phyloP scores from a whole-genome alignment of 345 rosid genomes.

The Pistacia integerrima region DNA sequence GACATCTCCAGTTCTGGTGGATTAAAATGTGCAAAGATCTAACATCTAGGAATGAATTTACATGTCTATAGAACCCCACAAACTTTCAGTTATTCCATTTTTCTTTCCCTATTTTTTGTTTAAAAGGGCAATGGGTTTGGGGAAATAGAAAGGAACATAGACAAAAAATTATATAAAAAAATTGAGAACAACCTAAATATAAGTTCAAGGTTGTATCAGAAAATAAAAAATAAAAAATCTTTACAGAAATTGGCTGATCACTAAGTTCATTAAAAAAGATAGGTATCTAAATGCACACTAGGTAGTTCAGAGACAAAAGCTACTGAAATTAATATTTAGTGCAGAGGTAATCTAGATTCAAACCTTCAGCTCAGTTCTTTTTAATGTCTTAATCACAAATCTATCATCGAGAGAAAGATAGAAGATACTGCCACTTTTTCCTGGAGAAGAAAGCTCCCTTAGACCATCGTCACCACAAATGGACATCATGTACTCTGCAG shows the following conservation, averaged over 20 bases:
- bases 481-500: constrained; percentile 99
- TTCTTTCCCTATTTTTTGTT: too few relatives aligned
- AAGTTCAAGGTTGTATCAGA: not conserved
- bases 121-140: too few relatives aligned
- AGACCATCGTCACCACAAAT: constrained; percentile 96
- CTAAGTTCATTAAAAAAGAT: not conserved
- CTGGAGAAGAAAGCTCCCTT: constrained; percentile 77
- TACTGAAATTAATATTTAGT: not conserved
- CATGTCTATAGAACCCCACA: not conserved
- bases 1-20: not conserved
- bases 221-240: not conserved
- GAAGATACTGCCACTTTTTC: constrained; percentile 98
- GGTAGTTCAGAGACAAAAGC: not conserved
- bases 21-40: not conserved
- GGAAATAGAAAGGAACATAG: too few relatives aligned
- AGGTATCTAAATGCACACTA: not conserved
- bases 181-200: too few relatives aligned
- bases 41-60: not conserved
- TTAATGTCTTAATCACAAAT: constrained; percentile 93
- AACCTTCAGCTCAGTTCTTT: constrained; percentile 84
- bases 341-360: constrained; percentile 22
- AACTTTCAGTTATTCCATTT: not conserved
- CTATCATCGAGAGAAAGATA: constrained; percentile 87
- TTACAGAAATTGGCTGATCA: not conserved
- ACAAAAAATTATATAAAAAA: too few relatives aligned